Conservation (phyloP, 169 alveolate genomes). For the Blepharisma undulans region DNA sequence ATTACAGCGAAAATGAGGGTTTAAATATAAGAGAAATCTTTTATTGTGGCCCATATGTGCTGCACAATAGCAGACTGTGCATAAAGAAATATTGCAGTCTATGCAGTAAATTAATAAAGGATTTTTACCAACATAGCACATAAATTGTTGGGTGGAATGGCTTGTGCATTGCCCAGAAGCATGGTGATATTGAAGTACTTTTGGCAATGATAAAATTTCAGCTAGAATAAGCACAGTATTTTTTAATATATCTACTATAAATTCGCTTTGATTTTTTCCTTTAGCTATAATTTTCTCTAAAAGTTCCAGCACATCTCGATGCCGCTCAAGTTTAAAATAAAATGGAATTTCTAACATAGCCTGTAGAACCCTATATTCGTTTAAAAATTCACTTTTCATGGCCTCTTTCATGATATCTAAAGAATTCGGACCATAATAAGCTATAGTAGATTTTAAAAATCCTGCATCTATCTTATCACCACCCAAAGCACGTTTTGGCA, state of each 20-base stretch:
- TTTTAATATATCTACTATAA: background rate
- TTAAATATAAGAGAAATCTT: background rate
- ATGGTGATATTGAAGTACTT: background rate
- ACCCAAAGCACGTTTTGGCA: background rate
- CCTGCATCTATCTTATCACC: background rate
- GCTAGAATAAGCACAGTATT: background rate
- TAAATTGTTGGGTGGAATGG: background rate
- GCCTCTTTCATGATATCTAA: background rate
- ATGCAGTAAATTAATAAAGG: background rate
- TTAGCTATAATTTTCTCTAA: background rate
- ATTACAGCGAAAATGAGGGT: slow-evolving; percentile 10
- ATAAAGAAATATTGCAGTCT: background rate
- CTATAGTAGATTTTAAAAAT: slow-evolving; percentile 5
- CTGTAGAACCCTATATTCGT: background rate
- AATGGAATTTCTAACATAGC: background rate
- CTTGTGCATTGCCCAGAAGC: background rate
- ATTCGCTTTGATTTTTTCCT: background rate
- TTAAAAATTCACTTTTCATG: background rate
- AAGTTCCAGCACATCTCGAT: background rate
- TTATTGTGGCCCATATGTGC: background rate
- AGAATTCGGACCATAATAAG: slow-evolving; percentile 10
- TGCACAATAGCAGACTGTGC: background rate
- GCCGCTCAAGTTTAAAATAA: background rate
- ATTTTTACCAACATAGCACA: background rate
- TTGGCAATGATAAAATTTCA: background rate